These are phyloP conservation scores for Nematocida parisii DNA, from an alignment of 371 early-diverging fungal species.

Conservation along the genomic window DNA sequence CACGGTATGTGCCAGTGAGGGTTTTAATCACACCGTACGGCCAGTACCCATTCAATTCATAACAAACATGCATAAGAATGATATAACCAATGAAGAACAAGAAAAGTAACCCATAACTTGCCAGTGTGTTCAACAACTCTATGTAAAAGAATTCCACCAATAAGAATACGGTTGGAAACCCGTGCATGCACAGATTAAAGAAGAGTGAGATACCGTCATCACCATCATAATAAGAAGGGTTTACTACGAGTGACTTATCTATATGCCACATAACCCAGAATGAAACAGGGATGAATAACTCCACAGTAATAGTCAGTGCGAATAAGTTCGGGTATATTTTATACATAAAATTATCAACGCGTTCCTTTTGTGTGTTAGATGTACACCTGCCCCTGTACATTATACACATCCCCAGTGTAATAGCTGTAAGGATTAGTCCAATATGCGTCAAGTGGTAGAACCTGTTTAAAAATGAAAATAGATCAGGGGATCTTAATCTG, in stretches of 20 bases:
- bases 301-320: conserved; percentile 28
- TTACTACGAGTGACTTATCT: conserved; percentile 27
- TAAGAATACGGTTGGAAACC: conserved; percentile 43
- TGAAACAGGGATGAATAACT: conserved; percentile 36
- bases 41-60: conserved; percentile 35
- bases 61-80: conserved; percentile 23
- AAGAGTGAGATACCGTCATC: conserved; percentile 50
- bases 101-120: conserved; percentile 16
- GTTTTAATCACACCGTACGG: conserved; percentile 23
- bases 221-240: conserved; percentile 14
- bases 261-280: conserved; percentile 54
- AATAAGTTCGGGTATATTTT: conserved; percentile 1
- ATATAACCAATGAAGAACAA: conserved; percentile 43
- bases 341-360: background rate
- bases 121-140: background rate
- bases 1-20: background rate
- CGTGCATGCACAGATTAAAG: conserved; percentile 60
- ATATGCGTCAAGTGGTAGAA: conserved; percentile 54
- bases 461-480: conserved; percentile 10
- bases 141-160: conserved; percentile 40
- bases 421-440: conserved; percentile 28
- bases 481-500: background rate
- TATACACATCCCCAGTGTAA: conserved; percentile 14
- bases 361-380: background rate
- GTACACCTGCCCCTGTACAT: background rate